Percentiles rank a stretch among this genome's conserved stretches.
These are phyloP conservation scores for Solanum sejunctum DNA, from an alignment of 257 asterid genomes.

Conservation along the genomic window DNA sequence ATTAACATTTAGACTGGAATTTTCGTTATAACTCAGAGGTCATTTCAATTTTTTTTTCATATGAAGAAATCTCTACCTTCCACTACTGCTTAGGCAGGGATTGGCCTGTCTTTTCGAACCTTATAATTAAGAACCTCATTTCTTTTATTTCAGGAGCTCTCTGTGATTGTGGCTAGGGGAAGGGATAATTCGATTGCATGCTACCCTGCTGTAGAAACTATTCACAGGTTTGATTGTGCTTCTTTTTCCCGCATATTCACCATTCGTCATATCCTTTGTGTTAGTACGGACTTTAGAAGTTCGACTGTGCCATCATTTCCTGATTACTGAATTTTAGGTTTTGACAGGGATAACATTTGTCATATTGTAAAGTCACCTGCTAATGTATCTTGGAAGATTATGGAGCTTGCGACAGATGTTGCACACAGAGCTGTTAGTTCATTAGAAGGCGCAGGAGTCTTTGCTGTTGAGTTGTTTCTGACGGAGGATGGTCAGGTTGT, in stretches of 20 bases:
- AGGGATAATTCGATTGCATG: conserved; percentile 50
- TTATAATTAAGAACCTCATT: not conserved
- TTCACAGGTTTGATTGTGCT: conserved; percentile 51
- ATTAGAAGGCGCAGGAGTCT: conserved; percentile 93
- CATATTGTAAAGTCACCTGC: conserved; percentile 96
- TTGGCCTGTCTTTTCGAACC: not conserved
- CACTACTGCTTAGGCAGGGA: not conserved
- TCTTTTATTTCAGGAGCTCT: conserved; percentile 54
- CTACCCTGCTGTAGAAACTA: conserved; percentile 89
- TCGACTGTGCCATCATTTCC: not conserved
- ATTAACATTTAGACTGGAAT: not conserved
- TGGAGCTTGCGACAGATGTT: conserved; percentile 74
- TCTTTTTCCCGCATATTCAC: not conserved
- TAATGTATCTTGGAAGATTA: conserved; percentile 60
- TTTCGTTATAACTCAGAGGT: not conserved
- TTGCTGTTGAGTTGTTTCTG: conserved; percentile 87
- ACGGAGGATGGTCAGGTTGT: conserved; percentile 86
- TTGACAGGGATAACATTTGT: conserved; percentile 77
- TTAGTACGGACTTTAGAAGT: not conserved
- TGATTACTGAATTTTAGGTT: not conserved
- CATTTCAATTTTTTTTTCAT: not conserved
- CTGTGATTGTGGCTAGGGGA: conserved; percentile 94
- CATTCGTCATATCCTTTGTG: not conserved
- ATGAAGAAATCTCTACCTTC: not conserved
- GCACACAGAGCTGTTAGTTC: conserved; percentile 75